Base-by-base conservation (phyloP, 148 eudicot species). In the Cornus kousa region DNA sequence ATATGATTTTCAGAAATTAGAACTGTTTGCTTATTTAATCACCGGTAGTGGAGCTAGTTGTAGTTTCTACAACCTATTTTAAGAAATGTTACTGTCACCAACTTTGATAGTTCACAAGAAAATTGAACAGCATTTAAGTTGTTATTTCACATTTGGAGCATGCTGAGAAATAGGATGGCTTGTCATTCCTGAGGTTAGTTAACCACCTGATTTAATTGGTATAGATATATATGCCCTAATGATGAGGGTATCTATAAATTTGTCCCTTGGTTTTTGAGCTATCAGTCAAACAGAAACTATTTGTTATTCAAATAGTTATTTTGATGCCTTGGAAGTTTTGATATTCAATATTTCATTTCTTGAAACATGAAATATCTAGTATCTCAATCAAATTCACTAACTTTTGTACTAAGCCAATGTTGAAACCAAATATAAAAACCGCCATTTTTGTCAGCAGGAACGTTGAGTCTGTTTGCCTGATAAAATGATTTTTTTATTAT, bases 401-500 rank as follows among this genome's bases (percentile, higher is more conserved):
- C 17, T 23, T 62, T 35, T 12, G 77, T 32, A 57, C 20, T 39
- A 13, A 23, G 24, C 28, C 37, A 39, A 24, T 48, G 28, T 66
- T 75, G 53, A 39, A 7, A 43, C 23, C 48, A 57, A 67, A 67
- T 24, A n/a, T 64, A 10, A n/a, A 24, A 40, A 67, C 24, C 7
- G 67, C 40, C 16, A 39, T 32, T 28, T 28, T 68, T 59, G 7
- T 20, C 24, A 74, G 17, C 5, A 22, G 22, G 37, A 43, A 46
- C 9, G 72, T 5, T 35, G 23, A 66, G 24, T 73, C 32, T 35
- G 55, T 68, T 60, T 82, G 86, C 48, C 50, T 68, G 35, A 32
- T 85, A 65, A 62, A 72, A 53, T 76, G 8, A 35, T 57, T 55
- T 75, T 39, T 57, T 67, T 62, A 43, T 77, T 43, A 19, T 53